phyloP scores from a whole-genome alignment of 177 flowering plant genomes.

The Telopea speciosissima region DNA sequence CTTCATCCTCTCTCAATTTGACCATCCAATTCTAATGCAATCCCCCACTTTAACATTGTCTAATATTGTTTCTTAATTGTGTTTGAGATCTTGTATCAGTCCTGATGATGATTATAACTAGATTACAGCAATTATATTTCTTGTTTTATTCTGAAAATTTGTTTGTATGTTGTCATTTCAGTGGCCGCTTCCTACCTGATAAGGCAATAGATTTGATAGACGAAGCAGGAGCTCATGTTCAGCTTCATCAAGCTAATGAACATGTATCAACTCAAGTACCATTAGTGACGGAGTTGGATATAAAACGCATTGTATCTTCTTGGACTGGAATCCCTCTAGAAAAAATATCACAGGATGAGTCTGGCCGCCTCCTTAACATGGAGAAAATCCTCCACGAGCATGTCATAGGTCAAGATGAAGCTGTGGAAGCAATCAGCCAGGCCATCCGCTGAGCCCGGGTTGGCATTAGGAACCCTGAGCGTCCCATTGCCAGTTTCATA shows the following conservation, averaged over 20 bases:
- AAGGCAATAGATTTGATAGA: conserved; percentile 89
- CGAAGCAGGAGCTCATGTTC: conserved; percentile 86
- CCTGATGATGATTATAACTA: not conserved
- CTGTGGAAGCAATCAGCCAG: conserved; percentile 31
- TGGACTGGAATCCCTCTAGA: conserved; percentile 41
- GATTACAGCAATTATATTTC: not conserved
- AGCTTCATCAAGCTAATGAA: conserved; percentile 47
- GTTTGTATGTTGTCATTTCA: conserved; percentile 17
- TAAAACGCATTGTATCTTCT: conserved; percentile 21
- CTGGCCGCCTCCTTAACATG: conserved; percentile 24
- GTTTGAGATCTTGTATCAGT: not conserved
- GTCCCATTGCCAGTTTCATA: conserved; percentile 34
- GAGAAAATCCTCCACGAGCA: conserved; percentile 22
- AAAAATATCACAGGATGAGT: conserved; percentile 27
- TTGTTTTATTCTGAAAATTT: not conserved
- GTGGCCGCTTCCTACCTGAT: conserved; percentile 85
- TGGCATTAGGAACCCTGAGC: conserved; percentile 28
- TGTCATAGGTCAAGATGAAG: conserved; percentile 33
- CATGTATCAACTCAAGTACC: conserved; percentile 28
- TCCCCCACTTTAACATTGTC: no score
- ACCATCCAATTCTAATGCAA: no score
- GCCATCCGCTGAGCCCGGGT: conserved; percentile 39
- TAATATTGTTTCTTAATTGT: not conserved
- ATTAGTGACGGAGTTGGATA: conserved; percentile 28
- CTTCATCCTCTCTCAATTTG: not conserved